A percentile compares a stretch with the other conserved stretches of the same genome.
Evolutionary conservation across 2,329 filamentous ascomycete genomes (phyloP).

Genomic region (Penicillium sp.): DNA sequence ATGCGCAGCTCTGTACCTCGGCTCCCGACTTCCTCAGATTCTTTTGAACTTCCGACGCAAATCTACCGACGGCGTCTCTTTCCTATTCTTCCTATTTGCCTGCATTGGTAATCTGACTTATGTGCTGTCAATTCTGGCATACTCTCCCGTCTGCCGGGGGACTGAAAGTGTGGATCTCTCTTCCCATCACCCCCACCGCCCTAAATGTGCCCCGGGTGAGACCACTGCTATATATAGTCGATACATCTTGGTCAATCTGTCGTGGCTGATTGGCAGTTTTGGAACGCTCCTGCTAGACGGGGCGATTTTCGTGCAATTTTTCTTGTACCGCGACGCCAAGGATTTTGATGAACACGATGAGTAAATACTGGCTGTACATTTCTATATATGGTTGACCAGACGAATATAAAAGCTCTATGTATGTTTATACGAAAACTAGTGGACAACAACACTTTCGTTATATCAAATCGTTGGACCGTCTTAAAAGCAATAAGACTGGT

Average conservation of each 20-base stretch:
- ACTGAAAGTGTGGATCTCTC: conserved; percentile 16
- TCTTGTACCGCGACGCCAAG: conserved; percentile 64
- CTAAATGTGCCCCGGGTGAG: conserved; percentile 65
- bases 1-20: conserved; percentile 85
- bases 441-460: neutral
- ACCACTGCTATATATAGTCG: conserved; percentile 65
- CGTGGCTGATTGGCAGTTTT: conserved; percentile 85
- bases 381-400: neutral
- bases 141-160: conserved; percentile 67
- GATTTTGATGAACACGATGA: conserved; percentile 16
- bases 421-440: neutral
- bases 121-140: conserved; percentile 87
- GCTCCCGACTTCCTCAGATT: conserved; percentile 84
- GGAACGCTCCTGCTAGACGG: conserved; percentile 84
- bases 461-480: neutral
- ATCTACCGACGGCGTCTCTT: conserved; percentile 86
- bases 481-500: conserved; percentile 3
- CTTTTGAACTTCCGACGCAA: conserved; percentile 90
- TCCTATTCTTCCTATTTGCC: conserved; percentile 95
- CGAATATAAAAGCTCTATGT: neutral
- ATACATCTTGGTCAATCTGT: conserved; percentile 87
- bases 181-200: conserved; percentile 15
- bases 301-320: conserved; percentile 88
- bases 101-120: conserved; percentile 94
- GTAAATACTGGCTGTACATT: neutral